Conservation (phyloP, 139 green algal genomes). For the Tetratostichococcus sp. region DNA sequence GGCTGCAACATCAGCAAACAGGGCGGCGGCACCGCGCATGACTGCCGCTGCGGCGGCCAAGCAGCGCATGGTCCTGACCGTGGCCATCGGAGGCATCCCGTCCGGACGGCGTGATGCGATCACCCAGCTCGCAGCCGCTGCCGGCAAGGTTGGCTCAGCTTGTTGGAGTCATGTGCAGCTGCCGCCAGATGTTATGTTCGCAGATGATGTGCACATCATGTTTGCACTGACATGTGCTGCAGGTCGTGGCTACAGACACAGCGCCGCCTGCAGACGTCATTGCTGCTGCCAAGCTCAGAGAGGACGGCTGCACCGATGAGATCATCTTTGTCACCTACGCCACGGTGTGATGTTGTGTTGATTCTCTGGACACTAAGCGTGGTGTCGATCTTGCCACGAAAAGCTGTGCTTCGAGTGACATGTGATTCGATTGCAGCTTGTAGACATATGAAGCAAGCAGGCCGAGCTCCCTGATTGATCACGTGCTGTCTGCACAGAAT, state of each 20-base stretch:
- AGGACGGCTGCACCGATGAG: slow-evolving; percentile 72
- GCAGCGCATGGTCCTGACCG: slow-evolving; percentile 64
- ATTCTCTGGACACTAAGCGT: no score
- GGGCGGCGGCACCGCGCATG: not conserved
- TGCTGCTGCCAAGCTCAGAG: slow-evolving; percentile 41
- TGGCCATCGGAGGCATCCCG: slow-evolving; percentile 70
- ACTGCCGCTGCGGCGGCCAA: slow-evolving; percentile 33
- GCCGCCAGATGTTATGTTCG: no score
- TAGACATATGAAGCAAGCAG: no score
- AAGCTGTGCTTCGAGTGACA: not conserved
- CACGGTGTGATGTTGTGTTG: slow-evolving; percentile 32
- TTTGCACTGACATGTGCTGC: slow-evolving; percentile 1
- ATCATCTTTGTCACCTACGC: slow-evolving; percentile 60
- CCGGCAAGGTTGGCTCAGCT: slow-evolving; percentile 32
- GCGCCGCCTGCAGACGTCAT: slow-evolving; percentile 41
- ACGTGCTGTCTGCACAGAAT: slow-evolving; percentile 25
- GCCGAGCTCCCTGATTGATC: not conserved
- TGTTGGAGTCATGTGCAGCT: no score
- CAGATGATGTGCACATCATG: no score
- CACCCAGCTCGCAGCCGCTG: slow-evolving; percentile 31
- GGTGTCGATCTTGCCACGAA: no score
- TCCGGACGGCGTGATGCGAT: slow-evolving; percentile 22
- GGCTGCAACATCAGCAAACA: not conserved
- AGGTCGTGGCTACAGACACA: slow-evolving; percentile 56
- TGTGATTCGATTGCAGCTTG: no score